Evolutionary conservation across 2,329 filamentous ascomycete genomes (phyloP).

Genomic region (Aspergillus novofumigatus): DNA sequence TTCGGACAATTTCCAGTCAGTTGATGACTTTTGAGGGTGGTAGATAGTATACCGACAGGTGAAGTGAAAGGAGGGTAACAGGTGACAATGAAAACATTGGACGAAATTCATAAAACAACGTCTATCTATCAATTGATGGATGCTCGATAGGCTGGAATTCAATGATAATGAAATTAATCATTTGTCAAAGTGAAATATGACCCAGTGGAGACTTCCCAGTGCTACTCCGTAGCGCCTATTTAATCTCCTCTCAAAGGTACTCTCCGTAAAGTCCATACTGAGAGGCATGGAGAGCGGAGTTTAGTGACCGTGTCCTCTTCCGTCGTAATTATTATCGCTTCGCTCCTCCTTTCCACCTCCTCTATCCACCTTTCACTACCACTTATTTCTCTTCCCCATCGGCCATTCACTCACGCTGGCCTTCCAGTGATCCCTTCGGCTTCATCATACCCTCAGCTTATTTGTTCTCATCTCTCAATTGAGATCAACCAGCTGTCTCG

Average conservation of each 20-base stretch:
- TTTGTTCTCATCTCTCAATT: background rate
- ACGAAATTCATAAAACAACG: background rate
- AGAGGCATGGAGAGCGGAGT: background rate
- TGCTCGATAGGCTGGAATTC: background rate
- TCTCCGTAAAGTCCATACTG: too few species aligned
- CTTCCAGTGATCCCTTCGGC: background rate
- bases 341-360: slow-evolving; percentile 4
- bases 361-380: slow-evolving; percentile 1
- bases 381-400: background rate
- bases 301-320: background rate
- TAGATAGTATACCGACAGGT: background rate
- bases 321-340: background rate
- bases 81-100: background rate
- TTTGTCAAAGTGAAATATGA: background rate
- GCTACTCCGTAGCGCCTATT: background rate
- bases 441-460: background rate
- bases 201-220: background rate
- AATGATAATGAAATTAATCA: background rate
- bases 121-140: too few species aligned
- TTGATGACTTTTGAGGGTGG: background rate
- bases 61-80: background rate
- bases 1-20: background rate
- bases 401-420: background rate
- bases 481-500: slow-evolving; percentile 7
- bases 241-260: background rate